Evolutionary conservation across 495 filamentous ascomycete species (phyloP), one percentile per base, ranked within the genome.

Genomic region (Neurospora pannonica): DNA sequence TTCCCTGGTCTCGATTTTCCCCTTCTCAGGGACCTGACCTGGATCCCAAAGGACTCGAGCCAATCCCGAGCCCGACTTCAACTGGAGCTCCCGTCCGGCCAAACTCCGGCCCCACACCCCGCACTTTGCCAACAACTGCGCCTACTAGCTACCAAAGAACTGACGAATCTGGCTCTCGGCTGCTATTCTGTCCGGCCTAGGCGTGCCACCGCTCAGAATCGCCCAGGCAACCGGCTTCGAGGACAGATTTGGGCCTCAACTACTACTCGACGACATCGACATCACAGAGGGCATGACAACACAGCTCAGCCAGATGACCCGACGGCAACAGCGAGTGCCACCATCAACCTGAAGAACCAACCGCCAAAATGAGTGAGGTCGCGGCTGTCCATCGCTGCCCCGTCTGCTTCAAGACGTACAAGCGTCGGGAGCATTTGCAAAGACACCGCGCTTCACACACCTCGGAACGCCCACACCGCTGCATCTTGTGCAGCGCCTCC

Each of bases 321-420:
- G 48, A 31, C 54, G 13, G 13, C 54, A 62, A 62, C 54, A 17
- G 31, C 48, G 24, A 60, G 24, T 17, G 48, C 24, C 48, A 60
- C 21, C 24, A 28, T 31, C 13, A 31, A 62, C 24, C 24, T 31
- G 24, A 62, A 62, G 24, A 62, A 62, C 1, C 24, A 62, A 62
- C 0, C 24, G 54, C 54, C 54, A 62, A 17, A 17, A 62, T 62
- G 54, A 62, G 54, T 62, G 54, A 62, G 6, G 24, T 31, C 24
- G 54, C 15, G 54, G 13, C 24, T 62, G 54, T 78, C 71, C 78
- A 81, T 74, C 79, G 78, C 70, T 81, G 79, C 60, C 73, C 74
- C 21, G 75, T 81, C 17, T 81, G 79, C 75, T 79, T 75, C 76
- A 81, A 81, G 75, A 79, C 76, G 5, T 81, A 81, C 78, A 81